phyloP scores from a whole-genome alignment of 1,284 basidiomycete species.

The Ceratobasidium papillatum region DNA sequence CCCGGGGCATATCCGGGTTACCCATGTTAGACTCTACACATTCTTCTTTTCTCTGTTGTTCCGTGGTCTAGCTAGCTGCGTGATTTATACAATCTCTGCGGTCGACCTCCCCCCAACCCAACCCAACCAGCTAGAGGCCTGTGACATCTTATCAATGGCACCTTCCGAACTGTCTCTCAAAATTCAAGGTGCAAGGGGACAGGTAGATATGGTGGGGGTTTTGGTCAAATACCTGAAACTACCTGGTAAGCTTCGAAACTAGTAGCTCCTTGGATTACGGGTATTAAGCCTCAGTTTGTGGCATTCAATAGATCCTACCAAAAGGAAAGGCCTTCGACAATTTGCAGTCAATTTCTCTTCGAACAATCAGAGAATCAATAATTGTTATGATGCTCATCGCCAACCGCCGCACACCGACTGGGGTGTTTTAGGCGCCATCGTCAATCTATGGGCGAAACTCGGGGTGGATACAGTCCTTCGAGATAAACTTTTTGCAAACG shows the following conservation, averaged over 20 bases:
- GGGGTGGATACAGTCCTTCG: constrained; percentile 17
- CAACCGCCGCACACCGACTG: constrained; percentile 21
- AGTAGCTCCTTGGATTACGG: background rate
- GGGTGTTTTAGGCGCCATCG: constrained; percentile 12
- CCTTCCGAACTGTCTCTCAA: constrained; percentile 21
- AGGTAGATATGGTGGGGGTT: constrained; percentile 23
- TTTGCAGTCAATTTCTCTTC: constrained; percentile 15
- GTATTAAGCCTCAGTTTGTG: background rate
- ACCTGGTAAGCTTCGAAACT: constrained; percentile 4
- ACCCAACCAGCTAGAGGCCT: background rate
- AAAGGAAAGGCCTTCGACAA: constrained; percentile 33
- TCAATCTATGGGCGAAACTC: constrained; percentile 35
- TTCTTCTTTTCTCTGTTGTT: too few relatives aligned
- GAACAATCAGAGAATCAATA: constrained; percentile 23
- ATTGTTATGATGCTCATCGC: constrained; percentile 28
- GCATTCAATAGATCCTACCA: constrained; percentile 21
- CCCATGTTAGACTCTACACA: constrained; percentile 1
- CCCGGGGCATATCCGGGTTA: background rate
- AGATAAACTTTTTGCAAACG: constrained; percentile 20
- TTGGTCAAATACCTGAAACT: constrained; percentile 28
- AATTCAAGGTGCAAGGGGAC: background rate
- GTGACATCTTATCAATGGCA: background rate
- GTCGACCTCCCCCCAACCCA: too few relatives aligned
- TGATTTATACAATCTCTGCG: too few relatives aligned
- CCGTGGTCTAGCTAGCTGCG: too few relatives aligned